These are phyloP conservation scores for Viridothelium virens DNA, from an alignment of 495 filamentous ascomycete genomes.

Conservation along the genomic window DNA sequence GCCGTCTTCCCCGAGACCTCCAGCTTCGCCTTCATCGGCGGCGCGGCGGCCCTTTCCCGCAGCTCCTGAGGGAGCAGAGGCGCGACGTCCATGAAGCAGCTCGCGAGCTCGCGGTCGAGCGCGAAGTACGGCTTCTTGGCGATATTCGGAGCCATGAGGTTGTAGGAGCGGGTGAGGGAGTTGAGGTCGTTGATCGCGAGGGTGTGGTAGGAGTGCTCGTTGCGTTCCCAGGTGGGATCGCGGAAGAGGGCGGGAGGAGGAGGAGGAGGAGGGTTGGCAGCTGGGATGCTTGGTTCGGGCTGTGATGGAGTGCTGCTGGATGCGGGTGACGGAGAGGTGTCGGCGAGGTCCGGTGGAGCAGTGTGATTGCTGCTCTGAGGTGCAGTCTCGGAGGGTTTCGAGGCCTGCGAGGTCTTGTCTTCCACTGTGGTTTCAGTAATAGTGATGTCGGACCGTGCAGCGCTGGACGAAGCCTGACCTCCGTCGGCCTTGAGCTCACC, in stretches of 20 bases:
- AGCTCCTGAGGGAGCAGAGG: constrained; percentile 66
- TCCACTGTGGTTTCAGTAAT: constrained; percentile 22
- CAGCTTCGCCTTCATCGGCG: constrained; percentile 36
- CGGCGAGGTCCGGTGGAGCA: constrained; percentile 13
- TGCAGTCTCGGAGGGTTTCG: constrained; percentile 12
- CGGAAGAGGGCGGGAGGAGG: constrained; percentile 46
- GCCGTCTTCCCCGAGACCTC: constrained; percentile 30
- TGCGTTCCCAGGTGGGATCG: constrained; percentile 57
- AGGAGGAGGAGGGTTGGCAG: constrained; percentile 26
- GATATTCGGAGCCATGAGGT: constrained; percentile 83
- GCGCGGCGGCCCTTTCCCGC: constrained; percentile 53
- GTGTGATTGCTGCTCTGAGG: constrained; percentile 2
- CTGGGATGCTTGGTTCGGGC: constrained; percentile 13
- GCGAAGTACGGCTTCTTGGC: constrained; percentile 91
- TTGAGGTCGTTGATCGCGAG: constrained; percentile 77
- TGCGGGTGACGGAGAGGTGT: not conserved
- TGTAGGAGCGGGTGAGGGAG: constrained; percentile 75
- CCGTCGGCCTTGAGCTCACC: constrained; percentile 32
- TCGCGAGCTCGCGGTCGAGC: constrained; percentile 70
- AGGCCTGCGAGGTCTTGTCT: constrained; percentile 7
- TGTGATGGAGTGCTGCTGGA: not conserved
- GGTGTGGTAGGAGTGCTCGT: constrained; percentile 68
- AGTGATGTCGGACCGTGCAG: constrained; percentile 18
- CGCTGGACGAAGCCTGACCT: constrained; percentile 7
- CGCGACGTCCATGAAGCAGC: constrained; percentile 80